A percentile compares a stretch with the other conserved stretches of the same genome.
phyloP scores from a whole-genome alignment of 495 filamentous ascomycete genomes.

The Tuber borchii region DNA sequence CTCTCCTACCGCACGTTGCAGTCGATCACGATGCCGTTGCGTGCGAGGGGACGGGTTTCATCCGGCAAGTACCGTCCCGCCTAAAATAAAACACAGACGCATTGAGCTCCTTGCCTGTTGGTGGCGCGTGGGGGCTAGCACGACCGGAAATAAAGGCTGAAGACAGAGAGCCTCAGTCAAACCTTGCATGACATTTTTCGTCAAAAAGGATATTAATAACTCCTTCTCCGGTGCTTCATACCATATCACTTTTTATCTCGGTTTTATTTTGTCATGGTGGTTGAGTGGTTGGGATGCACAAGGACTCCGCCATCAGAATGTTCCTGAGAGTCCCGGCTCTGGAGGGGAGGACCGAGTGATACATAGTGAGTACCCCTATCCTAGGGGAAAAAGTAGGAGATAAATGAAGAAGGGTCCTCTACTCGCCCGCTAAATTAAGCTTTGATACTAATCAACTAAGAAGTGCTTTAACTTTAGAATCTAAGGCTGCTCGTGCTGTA shows the following conservation, averaged over 20 bases:
- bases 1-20: neutral
- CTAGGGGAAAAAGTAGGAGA: too few relatives aligned
- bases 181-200: neutral
- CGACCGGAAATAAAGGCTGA: neutral
- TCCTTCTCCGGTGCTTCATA: neutral
- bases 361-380: too few relatives aligned
- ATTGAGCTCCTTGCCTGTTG: neutral
- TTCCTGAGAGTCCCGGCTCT: too few relatives aligned
- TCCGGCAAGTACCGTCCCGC: neutral
- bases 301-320: too few relatives aligned
- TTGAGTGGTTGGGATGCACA: neutral
- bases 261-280: neutral
- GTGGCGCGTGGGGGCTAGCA: neutral
- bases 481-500: too few relatives aligned
- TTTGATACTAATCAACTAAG: too few relatives aligned
- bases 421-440: too few relatives aligned
- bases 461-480: too few relatives aligned
- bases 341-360: too few relatives aligned
- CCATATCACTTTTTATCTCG: neutral
- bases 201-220: neutral
- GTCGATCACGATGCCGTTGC: neutral
- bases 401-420: too few relatives aligned
- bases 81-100: neutral
- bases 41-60: neutral
- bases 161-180: neutral